Base-by-base conservation (phyloP, 2,329 filamentous ascomycete genomes). In the Ophiostoma populinum region DNA sequence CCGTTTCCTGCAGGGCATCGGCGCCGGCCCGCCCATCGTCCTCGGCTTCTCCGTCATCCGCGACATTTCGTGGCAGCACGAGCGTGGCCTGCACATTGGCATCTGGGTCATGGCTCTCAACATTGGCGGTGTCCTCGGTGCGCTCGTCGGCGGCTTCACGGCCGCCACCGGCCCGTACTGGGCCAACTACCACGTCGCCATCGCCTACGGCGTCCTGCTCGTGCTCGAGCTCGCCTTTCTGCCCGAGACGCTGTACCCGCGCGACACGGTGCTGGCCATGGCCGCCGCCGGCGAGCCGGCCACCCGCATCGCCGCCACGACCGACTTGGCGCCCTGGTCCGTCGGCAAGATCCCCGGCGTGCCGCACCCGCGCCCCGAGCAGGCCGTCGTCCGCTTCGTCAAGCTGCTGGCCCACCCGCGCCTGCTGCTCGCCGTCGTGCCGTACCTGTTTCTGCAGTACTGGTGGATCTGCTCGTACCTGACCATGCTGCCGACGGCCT, bases 21-120 rank as follows among this genome's bases (percentile, higher is more conserved):
- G 67, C 0, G 63, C 65, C 11, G 59, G 59, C 27, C 67, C 67
- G 5, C 64, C 61, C 2, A 56, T 63, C 5, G 70, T 62, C 2
- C 62, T 71, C 10, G 67, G 67, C 0, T 54, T 71, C 46, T 63
- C 63, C 18, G 56, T 69, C 41, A 56, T 68, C 38, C 62, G 62
- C 41, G 65, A 69, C 48, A 43, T 70, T 12, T 72, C 67, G 43
- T 71, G 65, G 43, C 64, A 70, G 43, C 60, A 69, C 43, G 59
- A 70, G 46, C 54, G 65, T 12, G 67, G 67, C 1, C 57, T 61
- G 38, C 66, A 67, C 43, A 53, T 70, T 18, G 67, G 67, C 0
- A 45, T 71, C 11, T 72, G 67, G 65, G 65, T 67, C 3, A 50
- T 72, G 27, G 62, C 67, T n/a, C 56, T 67, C 30, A 64, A 70